Base-by-base conservation (phyloP, 768 basidiomycete genomes). In the Psilocybe cyanescens region DNA sequence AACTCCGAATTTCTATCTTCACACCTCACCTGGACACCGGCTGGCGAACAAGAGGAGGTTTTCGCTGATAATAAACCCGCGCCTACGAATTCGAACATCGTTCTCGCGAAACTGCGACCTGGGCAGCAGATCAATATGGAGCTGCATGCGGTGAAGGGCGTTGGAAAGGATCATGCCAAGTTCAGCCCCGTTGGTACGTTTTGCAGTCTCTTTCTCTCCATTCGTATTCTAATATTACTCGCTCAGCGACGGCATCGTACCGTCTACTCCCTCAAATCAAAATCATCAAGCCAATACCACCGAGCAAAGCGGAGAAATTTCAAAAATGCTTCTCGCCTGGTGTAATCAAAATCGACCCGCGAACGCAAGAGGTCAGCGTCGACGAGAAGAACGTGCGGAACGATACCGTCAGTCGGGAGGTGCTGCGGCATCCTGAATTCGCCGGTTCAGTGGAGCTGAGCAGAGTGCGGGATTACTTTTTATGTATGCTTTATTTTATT, bases 101-200 rank as follows among this genome's bases (percentile, higher is more conserved):
- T 99, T 30, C 79, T 99, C 29, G 91, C 90, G 2, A 99, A 99
- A 73, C 77, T 99, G 55, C 81, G 96, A 48, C 97, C 97, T 0
- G 97, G 96, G 4, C 97, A 99, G 75, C 81, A 83, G 53, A 79
- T 99, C 44, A 83, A 92, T 45, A 85, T 93, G 78, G 91, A 95
- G 68, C 69, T 96, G 58, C 95, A 99, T 69, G 96, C 95, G 19
- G 79, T 95, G 62, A 99, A 99, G 69, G 92, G 94, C 12, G 86
- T 93, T 14, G 95, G 95, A 14, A 92, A 92, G 69, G 94, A 96
- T 63, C 97, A 99, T 68, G 95, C 97, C 49, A 99, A 99, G 72
- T 99, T 93, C 73, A 93, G 87, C 60, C 95, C 97, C 31, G 97
- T 99, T 55, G 94, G 95, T 92, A 67, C 59, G 85, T 76, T 4